phyloP scores from a whole-genome alignment of 331 rosid species.

The Stylosanthes scabra region DNA sequence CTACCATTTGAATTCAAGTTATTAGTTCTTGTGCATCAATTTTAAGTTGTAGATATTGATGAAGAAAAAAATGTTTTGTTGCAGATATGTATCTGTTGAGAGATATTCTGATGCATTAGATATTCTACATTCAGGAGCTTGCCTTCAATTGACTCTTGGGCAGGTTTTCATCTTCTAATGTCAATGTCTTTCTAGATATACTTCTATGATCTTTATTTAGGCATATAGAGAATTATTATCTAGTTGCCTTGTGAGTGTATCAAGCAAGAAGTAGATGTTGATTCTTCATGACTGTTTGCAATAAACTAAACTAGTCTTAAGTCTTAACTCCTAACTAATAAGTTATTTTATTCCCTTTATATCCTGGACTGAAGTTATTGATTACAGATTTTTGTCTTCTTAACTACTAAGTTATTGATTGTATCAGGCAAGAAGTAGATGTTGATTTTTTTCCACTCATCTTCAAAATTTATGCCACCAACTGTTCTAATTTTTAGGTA shows the following conservation, averaged over 20 bases:
- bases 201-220: slow-evolving; percentile 15
- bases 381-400: no score
- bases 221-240: background rate
- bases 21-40: background rate
- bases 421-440: no score
- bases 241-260: background rate
- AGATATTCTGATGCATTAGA: slow-evolving; percentile 85
- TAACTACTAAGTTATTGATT: no score
- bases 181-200: slow-evolving; percentile 28
- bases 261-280: background rate
- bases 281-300: background rate
- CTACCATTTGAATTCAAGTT: slow-evolving; percentile 12
- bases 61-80: slow-evolving; percentile 41
- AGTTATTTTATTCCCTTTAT: no score
- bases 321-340: no score
- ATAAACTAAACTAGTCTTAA: no score
- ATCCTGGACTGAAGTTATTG: no score
- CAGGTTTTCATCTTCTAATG: slow-evolving; percentile 61
- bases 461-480: no score
- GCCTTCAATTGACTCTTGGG: slow-evolving; percentile 72
- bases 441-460: no score
- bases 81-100: slow-evolving; percentile 83
- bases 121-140: slow-evolving; percentile 84
- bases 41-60: no score
- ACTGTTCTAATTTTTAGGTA: no score